phyloP scores from a whole-genome alignment of 2,329 filamentous ascomycete genomes.

The Chaetomium globosum region DNA sequence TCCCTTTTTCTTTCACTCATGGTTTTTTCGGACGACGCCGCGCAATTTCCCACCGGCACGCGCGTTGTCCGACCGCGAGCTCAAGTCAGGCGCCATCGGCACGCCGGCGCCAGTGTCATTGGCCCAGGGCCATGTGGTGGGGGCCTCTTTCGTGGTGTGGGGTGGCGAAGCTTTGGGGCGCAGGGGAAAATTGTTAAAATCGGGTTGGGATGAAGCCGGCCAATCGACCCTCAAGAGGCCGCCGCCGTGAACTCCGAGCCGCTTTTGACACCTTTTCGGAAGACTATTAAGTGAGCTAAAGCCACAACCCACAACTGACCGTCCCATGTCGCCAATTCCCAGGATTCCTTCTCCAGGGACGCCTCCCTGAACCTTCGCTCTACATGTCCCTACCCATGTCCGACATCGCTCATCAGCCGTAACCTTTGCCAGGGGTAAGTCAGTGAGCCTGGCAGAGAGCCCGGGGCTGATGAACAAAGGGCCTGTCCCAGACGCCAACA shows the following conservation, averaged over 20 bases:
- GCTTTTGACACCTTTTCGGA: neutral
- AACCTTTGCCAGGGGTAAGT: neutral
- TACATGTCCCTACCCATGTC: neutral
- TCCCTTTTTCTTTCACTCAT: neutral
- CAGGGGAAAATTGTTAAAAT: neutral
- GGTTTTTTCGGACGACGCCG: slow-evolving; percentile 15
- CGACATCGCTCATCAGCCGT: neutral
- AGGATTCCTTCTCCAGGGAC: neutral
- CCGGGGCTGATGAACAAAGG: slow-evolving; percentile 19
- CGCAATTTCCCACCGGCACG: slow-evolving; percentile 12
- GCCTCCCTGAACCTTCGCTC: neutral
- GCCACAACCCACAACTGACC: neutral
- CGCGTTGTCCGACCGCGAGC: slow-evolving; percentile 12
- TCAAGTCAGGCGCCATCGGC: slow-evolving; percentile 16
- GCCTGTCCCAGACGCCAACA: neutral
- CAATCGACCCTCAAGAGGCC: slow-evolving; percentile 11
- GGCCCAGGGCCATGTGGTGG: slow-evolving; percentile 13
- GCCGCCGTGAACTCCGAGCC: neutral
- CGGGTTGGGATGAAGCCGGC: neutral
- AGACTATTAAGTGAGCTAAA: neutral
- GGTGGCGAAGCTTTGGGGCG: slow-evolving; percentile 24
- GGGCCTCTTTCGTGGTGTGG: neutral
- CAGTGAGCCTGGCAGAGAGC: slow-evolving; percentile 19
- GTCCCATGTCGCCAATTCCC: neutral
- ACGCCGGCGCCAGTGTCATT: slow-evolving; percentile 8